Evolutionary conservation across 2,329 filamentous ascomycete species (phyloP).

Genomic region (Colletotrichum sp.): DNA sequence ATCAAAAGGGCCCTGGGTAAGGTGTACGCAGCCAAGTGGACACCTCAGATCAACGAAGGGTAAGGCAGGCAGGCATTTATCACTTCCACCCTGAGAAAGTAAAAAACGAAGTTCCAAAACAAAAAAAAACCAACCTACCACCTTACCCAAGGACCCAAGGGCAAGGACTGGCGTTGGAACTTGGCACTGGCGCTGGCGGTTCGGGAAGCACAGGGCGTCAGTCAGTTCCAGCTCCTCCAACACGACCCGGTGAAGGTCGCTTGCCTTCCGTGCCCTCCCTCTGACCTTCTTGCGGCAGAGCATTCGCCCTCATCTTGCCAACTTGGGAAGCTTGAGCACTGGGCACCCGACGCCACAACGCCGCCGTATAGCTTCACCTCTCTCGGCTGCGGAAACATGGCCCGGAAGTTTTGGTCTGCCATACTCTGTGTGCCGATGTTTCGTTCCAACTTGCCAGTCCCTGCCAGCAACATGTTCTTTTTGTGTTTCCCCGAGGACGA

Average conservation of each 20-base stretch:
- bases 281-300: not conserved
- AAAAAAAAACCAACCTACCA: too few species aligned
- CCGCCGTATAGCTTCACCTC: not conserved
- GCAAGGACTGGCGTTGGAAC: not conserved
- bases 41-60: not conserved
- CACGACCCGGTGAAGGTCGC: not conserved
- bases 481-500: not conserved
- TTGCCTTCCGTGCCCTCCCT: not conserved
- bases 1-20: conserved; percentile 2
- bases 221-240: conserved; percentile 8
- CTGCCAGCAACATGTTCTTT: not conserved
- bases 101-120: too few species aligned
- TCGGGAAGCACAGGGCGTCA: conserved; percentile 12
- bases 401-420: not conserved
- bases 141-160: not conserved
- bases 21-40: not conserved
- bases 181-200: not conserved
- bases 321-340: conserved; percentile 15
- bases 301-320: not conserved
- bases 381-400: not conserved
- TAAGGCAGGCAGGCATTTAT: not conserved
- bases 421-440: not conserved
- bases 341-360: conserved; percentile 13
- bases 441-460: not conserved
- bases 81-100: not conserved